Percentiles rank a stretch among this genome's conserved stretches.
Conservation (phyloP, 805 yeast genomes). For the Saturnispora mendoncae region DNA sequence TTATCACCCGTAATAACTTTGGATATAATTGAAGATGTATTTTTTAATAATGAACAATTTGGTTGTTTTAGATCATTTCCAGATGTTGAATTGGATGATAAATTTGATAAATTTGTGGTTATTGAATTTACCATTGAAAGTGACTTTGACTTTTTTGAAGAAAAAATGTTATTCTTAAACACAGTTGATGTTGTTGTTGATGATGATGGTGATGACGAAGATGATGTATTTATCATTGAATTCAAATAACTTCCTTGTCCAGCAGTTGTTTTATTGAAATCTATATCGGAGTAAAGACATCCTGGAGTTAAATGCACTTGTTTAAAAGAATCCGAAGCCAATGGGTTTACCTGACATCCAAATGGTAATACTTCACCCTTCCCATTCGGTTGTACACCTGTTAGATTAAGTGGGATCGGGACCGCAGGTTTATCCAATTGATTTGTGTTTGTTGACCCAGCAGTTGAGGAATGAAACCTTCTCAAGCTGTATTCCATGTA, state of each 20-base stretch:
- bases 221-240: background rate
- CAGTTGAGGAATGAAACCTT: constrained; percentile 28
- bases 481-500: constrained; percentile 38
- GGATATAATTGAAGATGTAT: constrained; percentile 29
- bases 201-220: background rate
- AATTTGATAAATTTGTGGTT: no score
- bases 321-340: constrained; percentile 43
- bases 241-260: constrained; percentile 2
- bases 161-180: background rate
- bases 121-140: background rate
- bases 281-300: constrained; percentile 29
- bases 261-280: constrained; percentile 16
- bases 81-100: no score
- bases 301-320: constrained; percentile 49
- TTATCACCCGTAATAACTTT: constrained; percentile 27
- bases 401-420: constrained; percentile 25
- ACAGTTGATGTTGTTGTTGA: background rate
- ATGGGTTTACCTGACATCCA: constrained; percentile 47
- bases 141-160: constrained; percentile 1
- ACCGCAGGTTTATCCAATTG: constrained; percentile 33
- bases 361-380: constrained; percentile 32
- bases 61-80: constrained; percentile 22
- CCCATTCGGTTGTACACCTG: constrained; percentile 26
- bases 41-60: constrained; percentile 24
- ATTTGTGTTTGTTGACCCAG: constrained; percentile 29